A percentile compares a stretch with the other conserved stretches of the same genome.
Conservation (phyloP, 768 basidiomycete genomes). For the Lanmaoa rubissima region DNA sequence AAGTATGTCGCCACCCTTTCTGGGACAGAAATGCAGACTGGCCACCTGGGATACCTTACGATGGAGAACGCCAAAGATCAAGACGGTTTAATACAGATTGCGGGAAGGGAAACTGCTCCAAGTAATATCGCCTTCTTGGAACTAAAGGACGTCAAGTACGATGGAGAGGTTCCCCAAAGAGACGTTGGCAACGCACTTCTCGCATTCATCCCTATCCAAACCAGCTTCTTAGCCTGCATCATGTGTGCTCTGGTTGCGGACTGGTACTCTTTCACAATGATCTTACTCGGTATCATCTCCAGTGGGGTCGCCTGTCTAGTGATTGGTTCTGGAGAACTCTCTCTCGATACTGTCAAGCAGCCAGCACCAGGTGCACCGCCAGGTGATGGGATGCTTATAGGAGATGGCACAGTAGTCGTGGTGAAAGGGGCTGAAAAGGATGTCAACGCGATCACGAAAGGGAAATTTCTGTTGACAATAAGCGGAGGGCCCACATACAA, state of each 20-base stretch:
- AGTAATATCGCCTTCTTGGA: conserved; percentile 22
- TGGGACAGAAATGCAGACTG: conserved; percentile 29
- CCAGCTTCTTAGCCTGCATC: conserved; percentile 24
- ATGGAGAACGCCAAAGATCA: conserved; percentile 15
- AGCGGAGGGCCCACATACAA: conserved; percentile 12
- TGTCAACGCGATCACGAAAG: conserved; percentile 33
- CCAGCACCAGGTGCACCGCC: conserved; percentile 27
- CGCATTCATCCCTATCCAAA: conserved; percentile 23
- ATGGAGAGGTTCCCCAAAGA: conserved; percentile 7
- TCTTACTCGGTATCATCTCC: conserved; percentile 33
- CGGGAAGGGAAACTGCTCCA: conserved; percentile 19
- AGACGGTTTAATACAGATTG: neutral
- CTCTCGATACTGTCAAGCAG: conserved; percentile 10
- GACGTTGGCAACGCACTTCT: conserved; percentile 10
- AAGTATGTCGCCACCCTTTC: conserved; percentile 26
- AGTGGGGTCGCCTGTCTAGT: conserved; percentile 31
- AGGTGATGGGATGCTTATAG: conserved; percentile 34
- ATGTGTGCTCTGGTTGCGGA: conserved; percentile 27
- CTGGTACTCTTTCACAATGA: conserved; percentile 34
- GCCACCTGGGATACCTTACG: conserved; percentile 31
- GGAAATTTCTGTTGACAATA: conserved; percentile 26
- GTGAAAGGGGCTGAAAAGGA: conserved; percentile 32
- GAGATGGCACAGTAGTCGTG: conserved; percentile 26
- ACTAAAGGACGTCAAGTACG: conserved; percentile 22
- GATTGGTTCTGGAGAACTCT: conserved; percentile 30